A percentile compares a stretch with the other conserved stretches of the same genome.
These are phyloP conservation scores for Salix caprea DNA, from an alignment of 345 rosid species.

Conservation along the genomic window DNA sequence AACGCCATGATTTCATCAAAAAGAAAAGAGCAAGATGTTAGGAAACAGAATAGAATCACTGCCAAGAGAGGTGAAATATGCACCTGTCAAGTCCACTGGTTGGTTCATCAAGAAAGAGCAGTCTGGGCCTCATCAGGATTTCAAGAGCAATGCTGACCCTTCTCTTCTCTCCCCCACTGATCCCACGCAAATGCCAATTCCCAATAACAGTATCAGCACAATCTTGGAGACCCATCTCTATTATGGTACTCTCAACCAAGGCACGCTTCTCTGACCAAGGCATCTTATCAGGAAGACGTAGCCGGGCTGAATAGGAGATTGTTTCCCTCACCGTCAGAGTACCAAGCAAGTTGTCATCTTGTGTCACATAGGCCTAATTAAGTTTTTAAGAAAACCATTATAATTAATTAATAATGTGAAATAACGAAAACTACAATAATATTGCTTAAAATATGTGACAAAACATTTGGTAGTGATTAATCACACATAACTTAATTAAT, in stretches of 20 bases:
- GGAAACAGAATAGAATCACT: background rate
- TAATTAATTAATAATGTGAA: too few relatives aligned
- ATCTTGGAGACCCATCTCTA: slow-evolving; percentile 97
- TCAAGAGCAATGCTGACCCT: slow-evolving; percentile 94
- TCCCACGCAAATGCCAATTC: slow-evolving; percentile 92
- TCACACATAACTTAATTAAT: too few relatives aligned
- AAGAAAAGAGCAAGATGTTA: background rate
- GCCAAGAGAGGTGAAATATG: too few relatives aligned
- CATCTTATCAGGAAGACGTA: slow-evolving; percentile 93
- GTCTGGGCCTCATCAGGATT: slow-evolving; percentile 86
- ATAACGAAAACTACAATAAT: too few relatives aligned
- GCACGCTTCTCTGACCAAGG: slow-evolving; percentile 71
- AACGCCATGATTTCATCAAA: background rate
- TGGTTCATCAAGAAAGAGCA: slow-evolving; percentile 94
- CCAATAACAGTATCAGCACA: slow-evolving; percentile 92
- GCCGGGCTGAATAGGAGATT: slow-evolving; percentile 72
- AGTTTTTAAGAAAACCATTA: too few relatives aligned
- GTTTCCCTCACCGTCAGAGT: slow-evolving; percentile 93
- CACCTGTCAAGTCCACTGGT: slow-evolving; percentile 98
- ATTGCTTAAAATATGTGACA: too few relatives aligned
- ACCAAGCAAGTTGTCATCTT: slow-evolving; percentile 94
- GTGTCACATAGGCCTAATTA: slow-evolving; percentile 84
- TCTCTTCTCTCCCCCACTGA: slow-evolving; percentile 92
- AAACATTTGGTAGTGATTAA: too few relatives aligned
- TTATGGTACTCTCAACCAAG: slow-evolving; percentile 72